Evolutionary conservation across 768 basidiomycete species (phyloP).

Genomic region (Hydnomerulius pinastri): DNA sequence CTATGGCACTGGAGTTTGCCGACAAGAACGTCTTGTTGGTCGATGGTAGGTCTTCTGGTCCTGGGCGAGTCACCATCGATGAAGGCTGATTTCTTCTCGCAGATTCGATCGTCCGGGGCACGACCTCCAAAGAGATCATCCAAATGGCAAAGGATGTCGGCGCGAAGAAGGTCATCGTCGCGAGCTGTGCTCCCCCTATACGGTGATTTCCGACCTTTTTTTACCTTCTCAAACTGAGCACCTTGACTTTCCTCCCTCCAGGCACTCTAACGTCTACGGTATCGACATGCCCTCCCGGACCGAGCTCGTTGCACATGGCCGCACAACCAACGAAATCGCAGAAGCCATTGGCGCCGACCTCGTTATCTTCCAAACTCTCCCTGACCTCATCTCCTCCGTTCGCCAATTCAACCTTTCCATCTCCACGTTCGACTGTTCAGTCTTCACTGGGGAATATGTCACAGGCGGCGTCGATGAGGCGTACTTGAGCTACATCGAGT

Average conservation of each 20-base stretch:
- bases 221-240: constrained; percentile 3
- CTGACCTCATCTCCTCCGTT: constrained; percentile 85
- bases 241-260: constrained; percentile 24
- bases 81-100: background rate
- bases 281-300: constrained; percentile 98
- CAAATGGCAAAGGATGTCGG: constrained; percentile 99
- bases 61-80: background rate
- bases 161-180: constrained; percentile 93
- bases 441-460: constrained; percentile 96
- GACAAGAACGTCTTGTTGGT: constrained; percentile 93
- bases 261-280: constrained; percentile 94
- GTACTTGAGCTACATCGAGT: constrained; percentile 78
- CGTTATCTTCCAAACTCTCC: constrained; percentile 92
- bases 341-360: constrained; percentile 89
- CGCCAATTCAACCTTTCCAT: constrained; percentile 81
- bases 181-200: constrained; percentile 96
- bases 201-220: constrained; percentile 46
- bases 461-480: constrained; percentile 88
- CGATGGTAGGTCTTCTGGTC: constrained; percentile 62
- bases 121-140: constrained; percentile 97
- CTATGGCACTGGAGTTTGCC: constrained; percentile 96
- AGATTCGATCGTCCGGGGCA: constrained; percentile 99
- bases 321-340: constrained; percentile 72
- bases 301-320: constrained; percentile 87
- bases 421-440: constrained; percentile 88